Percentiles rank a stretch among this genome's conserved stretches.
phyloP scores from a whole-genome alignment of 345 rosid genomes.

The Triadica sebifera region DNA sequence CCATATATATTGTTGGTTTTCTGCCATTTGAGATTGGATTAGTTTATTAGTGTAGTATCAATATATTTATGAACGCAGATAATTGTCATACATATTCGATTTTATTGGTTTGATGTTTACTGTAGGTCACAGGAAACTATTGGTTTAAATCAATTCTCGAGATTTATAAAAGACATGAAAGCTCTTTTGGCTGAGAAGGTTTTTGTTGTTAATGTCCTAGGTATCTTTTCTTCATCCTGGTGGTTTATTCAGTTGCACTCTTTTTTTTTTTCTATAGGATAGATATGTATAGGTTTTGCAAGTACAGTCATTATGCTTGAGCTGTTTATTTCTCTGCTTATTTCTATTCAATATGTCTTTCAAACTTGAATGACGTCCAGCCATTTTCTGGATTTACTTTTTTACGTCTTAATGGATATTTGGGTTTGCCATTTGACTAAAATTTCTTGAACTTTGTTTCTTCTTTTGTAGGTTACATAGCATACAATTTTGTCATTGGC shows the following conservation, averaged over 20 bases:
- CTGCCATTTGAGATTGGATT: neutral
- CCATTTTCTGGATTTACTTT: neutral
- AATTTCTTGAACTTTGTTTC: slow-evolving; percentile 10
- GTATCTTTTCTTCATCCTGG: slow-evolving; percentile 35
- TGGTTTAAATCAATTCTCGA: slow-evolving; percentile 45
- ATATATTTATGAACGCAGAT: neutral
- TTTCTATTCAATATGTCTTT: neutral
- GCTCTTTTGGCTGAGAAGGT: slow-evolving; percentile 61
- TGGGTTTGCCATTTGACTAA: neutral
- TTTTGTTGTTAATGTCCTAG: slow-evolving; percentile 70
- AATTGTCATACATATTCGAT: neutral
- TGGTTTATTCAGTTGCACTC: neutral
- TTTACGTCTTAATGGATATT: neutral
- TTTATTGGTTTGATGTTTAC: neutral
- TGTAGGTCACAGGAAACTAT: slow-evolving; percentile 35
- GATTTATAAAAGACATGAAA: slow-evolving; percentile 58
- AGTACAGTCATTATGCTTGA: neutral
- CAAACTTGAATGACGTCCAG: neutral
- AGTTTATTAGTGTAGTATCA: neutral
- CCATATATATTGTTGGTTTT: neutral
- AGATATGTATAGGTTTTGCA: neutral
- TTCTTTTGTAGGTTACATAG: slow-evolving; percentile 60
- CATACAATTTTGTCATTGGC: slow-evolving; percentile 86
- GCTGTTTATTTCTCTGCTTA: neutral
- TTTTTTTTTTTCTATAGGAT: neutral